A percentile compares a stretch with the other conserved stretches of the same genome.
Conservation (phyloP, 768 basidiomycete species). For the Saitozyma sp. region DNA sequence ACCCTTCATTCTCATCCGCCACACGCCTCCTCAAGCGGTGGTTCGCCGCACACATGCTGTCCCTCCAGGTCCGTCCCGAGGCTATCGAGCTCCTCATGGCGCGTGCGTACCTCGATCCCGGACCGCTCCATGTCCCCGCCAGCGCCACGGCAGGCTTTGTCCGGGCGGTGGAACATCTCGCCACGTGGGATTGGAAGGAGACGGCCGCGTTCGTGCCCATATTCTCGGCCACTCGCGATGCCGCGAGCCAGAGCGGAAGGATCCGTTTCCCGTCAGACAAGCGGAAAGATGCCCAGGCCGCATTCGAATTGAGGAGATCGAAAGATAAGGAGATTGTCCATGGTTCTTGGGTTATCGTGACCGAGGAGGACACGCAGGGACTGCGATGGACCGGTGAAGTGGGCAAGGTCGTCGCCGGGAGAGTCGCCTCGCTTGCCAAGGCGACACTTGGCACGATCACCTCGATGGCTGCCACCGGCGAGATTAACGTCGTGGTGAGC, state of each 20-base stretch:
- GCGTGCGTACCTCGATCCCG: conserved; percentile 67
- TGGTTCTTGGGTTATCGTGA: conserved; percentile 74
- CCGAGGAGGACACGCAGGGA: conserved; percentile 73
- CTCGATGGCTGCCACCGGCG: conserved; percentile 58
- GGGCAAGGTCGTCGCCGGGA: conserved; percentile 68
- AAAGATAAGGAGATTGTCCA: conserved; percentile 53
- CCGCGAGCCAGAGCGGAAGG: conserved; percentile 16
- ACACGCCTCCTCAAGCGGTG: conserved; percentile 88
- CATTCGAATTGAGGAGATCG: conserved; percentile 48
- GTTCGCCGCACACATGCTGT: conserved; percentile 82
- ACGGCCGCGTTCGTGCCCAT: conserved; percentile 71
- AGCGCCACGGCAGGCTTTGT: conserved; percentile 69
- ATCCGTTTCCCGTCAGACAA: conserved; percentile 49
- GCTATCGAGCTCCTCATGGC: conserved; percentile 84
- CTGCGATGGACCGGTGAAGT: conserved; percentile 75
- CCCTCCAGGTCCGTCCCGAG: conserved; percentile 70
- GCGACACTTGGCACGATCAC: conserved; percentile 68
- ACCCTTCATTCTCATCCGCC: conserved; percentile 75
- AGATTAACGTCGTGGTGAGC: conserved; percentile 64
- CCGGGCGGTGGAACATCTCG: conserved; percentile 68
- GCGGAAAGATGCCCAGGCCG: conserved; percentile 43
- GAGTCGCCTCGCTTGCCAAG: conserved; percentile 70
- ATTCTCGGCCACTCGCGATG: conserved; percentile 54
- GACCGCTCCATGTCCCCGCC: conserved; percentile 60
- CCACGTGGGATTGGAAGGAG: conserved; percentile 69